Evolutionary conservation across 2,329 filamentous ascomycete species (phyloP), one percentile per base, ranked within the genome.

Genomic region (Arthrinium phaeospermum): DNA sequence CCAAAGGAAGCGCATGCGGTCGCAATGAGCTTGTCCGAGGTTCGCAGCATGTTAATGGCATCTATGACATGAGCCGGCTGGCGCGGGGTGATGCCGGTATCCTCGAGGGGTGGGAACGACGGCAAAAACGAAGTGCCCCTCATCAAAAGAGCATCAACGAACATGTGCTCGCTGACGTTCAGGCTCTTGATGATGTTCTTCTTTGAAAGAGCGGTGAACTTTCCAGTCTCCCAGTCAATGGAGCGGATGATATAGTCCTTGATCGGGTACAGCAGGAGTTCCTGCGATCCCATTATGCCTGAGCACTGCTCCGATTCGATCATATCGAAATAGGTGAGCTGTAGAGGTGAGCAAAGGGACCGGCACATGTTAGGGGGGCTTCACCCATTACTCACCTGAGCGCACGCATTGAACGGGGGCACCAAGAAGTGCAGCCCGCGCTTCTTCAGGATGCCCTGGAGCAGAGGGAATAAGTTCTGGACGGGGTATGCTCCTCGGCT

Each of bases 341-440:
- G 77, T 41, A 41, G 67, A 47, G 57, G 74, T 78, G 68, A 78
- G 75, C 83, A 69, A 37, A 81, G 10, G 45, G n/a, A 30, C 3
- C 19, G 14, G 16, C n/a, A n/a, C 67, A 12, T 14, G 67, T 7
- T n/a, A 8, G 57, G 57, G 19, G 8, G 10, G 13, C 34, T 64
- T 64, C 30, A 41, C 57, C 16, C 30, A 14, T 64, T 19, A 68
- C 86, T 80, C 83, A 96, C 94, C 90, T 97, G 94, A 72, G 94
- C 94, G 78, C 93, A 92, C 49, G 95, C 94, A 81, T 93, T 95
- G 85, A 94, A 97, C 1, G 96, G 96, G 16, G 96, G 92, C 64
- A 97, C 93, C 68, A 94, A 86, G 79, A 95, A 97, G 73, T 94
- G 89, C 72, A 97, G 85, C 1, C 88, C 87, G 74, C 92, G 89